Percentiles rank a stretch among this genome's conserved stretches.
Evolutionary conservation across 2,329 filamentous ascomycete genomes (phyloP).

Genomic region (Ceratocystis cacaofunesta): DNA sequence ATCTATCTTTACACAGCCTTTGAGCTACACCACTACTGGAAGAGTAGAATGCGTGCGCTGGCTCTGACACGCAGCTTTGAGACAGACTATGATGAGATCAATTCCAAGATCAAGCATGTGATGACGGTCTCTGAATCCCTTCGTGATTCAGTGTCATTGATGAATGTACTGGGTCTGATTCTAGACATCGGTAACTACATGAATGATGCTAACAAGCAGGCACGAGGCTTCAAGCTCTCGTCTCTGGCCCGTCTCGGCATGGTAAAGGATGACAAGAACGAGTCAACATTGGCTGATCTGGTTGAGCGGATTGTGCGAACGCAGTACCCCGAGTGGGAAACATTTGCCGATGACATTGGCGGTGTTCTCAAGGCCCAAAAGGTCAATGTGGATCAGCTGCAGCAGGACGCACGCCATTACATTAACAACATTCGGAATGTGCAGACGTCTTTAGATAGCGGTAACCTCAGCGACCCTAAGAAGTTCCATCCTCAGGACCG

Average conservation of each 20-base stretch:
- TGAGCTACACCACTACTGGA: slow-evolving; percentile 96
- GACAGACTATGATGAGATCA: slow-evolving; percentile 80
- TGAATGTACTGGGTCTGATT: slow-evolving; percentile 92
- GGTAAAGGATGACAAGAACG: slow-evolving; percentile 99
- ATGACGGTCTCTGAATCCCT: slow-evolving; percentile 77
- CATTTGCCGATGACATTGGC: slow-evolving; percentile 68
- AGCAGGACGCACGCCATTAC: slow-evolving; percentile 75
- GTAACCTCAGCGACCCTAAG: slow-evolving; percentile 89
- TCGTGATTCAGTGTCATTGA: slow-evolving; percentile 78
- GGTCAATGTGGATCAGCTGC: slow-evolving; percentile 86
- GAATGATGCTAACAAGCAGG: slow-evolving; percentile 99
- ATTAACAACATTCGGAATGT: slow-evolving; percentile 91
- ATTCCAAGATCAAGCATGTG: slow-evolving; percentile 70
- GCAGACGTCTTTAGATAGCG: slow-evolving; percentile 78
- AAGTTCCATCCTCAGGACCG: slow-evolving; percentile 97
- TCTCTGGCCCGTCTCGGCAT: slow-evolving; percentile 84
- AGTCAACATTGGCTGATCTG: slow-evolving; percentile 86
- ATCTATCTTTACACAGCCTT: slow-evolving; percentile 87
- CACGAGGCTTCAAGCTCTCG: slow-evolving; percentile 91
- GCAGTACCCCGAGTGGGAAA: slow-evolving; percentile 92
- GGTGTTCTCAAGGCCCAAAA: slow-evolving; percentile 71
- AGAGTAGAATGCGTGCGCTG: slow-evolving; percentile 86
- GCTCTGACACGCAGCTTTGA: slow-evolving; percentile 73
- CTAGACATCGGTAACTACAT: slow-evolving; percentile 99
- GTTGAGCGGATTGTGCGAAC: slow-evolving; percentile 93